Conservation (phyloP, 345 rosid species). For the Ceriops zippeliana region DNA sequence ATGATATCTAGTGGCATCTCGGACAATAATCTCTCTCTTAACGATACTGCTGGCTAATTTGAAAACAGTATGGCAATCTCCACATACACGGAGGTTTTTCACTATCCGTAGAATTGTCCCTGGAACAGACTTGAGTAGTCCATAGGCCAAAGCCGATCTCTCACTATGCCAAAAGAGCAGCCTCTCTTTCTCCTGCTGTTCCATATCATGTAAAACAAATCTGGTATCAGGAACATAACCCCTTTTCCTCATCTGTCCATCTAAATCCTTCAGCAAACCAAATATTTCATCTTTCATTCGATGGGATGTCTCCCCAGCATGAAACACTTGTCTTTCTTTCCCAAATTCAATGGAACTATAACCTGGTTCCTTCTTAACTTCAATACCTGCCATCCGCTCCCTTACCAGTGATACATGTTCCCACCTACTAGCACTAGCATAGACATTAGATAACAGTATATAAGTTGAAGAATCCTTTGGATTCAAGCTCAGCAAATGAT, state of each 20-base stretch:
- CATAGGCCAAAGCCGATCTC: slow-evolving; percentile 67
- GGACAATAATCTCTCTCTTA: slow-evolving; percentile 55
- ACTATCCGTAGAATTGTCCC: slow-evolving; percentile 55
- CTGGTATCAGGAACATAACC: slow-evolving; percentile 75
- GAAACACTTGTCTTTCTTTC: slow-evolving; percentile 54
- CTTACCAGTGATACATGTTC: slow-evolving; percentile 50
- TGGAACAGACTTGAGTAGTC: slow-evolving; percentile 52
- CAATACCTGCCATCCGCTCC: slow-evolving; percentile 48
- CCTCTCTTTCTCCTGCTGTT: slow-evolving; percentile 62
- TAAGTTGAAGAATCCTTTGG: slow-evolving; percentile 62
- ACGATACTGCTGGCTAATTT: slow-evolving; percentile 53
- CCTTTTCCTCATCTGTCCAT: slow-evolving; percentile 53
- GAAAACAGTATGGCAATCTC: slow-evolving; percentile 65
- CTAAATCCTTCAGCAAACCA: slow-evolving; percentile 45
- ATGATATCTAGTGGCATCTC: slow-evolving; percentile 77
- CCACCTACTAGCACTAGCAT: slow-evolving; percentile 57
- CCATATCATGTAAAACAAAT: slow-evolving; percentile 55
- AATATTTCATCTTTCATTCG: slow-evolving; percentile 50
- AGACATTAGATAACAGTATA: slow-evolving; percentile 61
- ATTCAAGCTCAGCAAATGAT: slow-evolving; percentile 47
- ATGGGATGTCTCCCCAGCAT: slow-evolving; percentile 62
- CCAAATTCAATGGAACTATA: slow-evolving; percentile 49
- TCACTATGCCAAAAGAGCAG: slow-evolving; percentile 79
- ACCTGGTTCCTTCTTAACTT: slow-evolving; percentile 62
- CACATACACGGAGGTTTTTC: slow-evolving; percentile 73